Conservation (phyloP, 2,329 filamentous ascomycete genomes). For the Cryphonectria japonica region DNA sequence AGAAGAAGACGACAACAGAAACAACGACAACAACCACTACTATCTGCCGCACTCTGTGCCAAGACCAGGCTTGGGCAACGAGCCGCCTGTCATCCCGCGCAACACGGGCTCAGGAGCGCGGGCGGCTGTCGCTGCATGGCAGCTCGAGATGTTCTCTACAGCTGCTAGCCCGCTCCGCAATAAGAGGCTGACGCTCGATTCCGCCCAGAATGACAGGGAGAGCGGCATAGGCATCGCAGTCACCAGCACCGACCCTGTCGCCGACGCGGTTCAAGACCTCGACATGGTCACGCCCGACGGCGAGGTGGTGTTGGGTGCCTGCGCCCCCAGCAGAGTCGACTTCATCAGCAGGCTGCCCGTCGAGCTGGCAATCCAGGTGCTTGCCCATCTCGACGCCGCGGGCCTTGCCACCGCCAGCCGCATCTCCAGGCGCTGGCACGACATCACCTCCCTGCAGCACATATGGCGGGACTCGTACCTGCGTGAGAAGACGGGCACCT, state of each 20-base stretch:
- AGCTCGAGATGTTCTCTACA: constrained; percentile 51
- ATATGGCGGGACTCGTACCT: constrained; percentile 68
- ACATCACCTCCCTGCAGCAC: constrained; percentile 55
- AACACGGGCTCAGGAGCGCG: constrained; percentile 65
- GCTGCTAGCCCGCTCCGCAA: constrained; percentile 37
- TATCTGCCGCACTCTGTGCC: constrained; percentile 36
- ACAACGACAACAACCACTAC: constrained; percentile 23
- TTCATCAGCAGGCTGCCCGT: constrained; percentile 59
- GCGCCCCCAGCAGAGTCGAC: constrained; percentile 52
- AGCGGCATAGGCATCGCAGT: constrained; percentile 67
- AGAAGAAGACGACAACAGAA: background rate
- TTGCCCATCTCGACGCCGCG: constrained; percentile 58
- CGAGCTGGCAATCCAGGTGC: constrained; percentile 63
- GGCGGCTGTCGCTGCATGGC: constrained; percentile 60
- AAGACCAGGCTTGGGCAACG: constrained; percentile 53
- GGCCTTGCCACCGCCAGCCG: constrained; percentile 52
- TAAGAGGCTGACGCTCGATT: constrained; percentile 51
- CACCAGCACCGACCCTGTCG: constrained; percentile 45
- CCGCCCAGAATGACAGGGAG: constrained; percentile 60
- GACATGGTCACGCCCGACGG: constrained; percentile 31
- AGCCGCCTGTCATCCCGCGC: constrained; percentile 63
- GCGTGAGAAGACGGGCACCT: constrained; percentile 62
- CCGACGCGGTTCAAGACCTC: constrained; percentile 36
- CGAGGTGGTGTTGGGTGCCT: constrained; percentile 38
- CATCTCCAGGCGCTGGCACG: constrained; percentile 57